These are phyloP conservation scores for Metschnikowia picachoensis DNA, from an alignment of 805 yeast species.

Conservation along the genomic window DNA sequence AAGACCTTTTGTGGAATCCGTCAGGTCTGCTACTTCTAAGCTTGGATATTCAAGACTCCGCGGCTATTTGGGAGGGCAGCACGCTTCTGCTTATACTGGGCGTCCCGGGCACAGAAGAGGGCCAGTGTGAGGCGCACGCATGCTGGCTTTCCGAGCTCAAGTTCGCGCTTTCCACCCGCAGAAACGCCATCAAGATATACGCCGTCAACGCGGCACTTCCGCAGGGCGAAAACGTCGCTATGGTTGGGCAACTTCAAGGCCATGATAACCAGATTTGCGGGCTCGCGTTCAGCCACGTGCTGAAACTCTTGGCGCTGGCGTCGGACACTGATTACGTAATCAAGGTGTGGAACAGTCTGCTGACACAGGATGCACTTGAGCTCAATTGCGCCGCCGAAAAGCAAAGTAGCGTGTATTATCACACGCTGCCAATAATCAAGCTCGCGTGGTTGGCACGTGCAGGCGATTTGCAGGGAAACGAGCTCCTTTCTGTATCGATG, in stretches of 20 bases:
- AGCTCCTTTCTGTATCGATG: slow-evolving; percentile 44
- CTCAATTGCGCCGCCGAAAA: slow-evolving; percentile 19
- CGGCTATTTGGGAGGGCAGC: slow-evolving; percentile 62
- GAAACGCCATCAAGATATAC: slow-evolving; percentile 53
- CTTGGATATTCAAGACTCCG: slow-evolving; percentile 44
- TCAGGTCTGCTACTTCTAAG: slow-evolving; percentile 54
- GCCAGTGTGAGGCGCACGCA: slow-evolving; percentile 40
- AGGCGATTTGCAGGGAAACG: slow-evolving; percentile 17
- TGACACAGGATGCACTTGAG: slow-evolving; percentile 46
- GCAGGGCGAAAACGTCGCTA: slow-evolving; percentile 15
- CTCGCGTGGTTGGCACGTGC: slow-evolving; percentile 49
- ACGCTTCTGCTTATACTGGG: slow-evolving; percentile 33
- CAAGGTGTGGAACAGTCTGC: slow-evolving; percentile 71
- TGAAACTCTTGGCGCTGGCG: slow-evolving; percentile 62
- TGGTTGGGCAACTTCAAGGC: slow-evolving; percentile 45
- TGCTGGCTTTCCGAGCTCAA: slow-evolving; percentile 71
- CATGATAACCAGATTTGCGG: slow-evolving; percentile 59
- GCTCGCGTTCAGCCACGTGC: slow-evolving; percentile 48
- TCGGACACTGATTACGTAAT: slow-evolving; percentile 68
- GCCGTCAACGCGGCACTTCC: slow-evolving; percentile 25
- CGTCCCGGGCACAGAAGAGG: slow-evolving; percentile 17
- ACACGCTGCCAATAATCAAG: slow-evolving; percentile 53
- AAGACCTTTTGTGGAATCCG: slow-evolving; percentile 58
- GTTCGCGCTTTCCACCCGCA: slow-evolving; percentile 66
- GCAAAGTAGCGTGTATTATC: slow-evolving; percentile 24